phyloP scores from a whole-genome alignment of 768 basidiomycete genomes.

The Suillus placidus region DNA sequence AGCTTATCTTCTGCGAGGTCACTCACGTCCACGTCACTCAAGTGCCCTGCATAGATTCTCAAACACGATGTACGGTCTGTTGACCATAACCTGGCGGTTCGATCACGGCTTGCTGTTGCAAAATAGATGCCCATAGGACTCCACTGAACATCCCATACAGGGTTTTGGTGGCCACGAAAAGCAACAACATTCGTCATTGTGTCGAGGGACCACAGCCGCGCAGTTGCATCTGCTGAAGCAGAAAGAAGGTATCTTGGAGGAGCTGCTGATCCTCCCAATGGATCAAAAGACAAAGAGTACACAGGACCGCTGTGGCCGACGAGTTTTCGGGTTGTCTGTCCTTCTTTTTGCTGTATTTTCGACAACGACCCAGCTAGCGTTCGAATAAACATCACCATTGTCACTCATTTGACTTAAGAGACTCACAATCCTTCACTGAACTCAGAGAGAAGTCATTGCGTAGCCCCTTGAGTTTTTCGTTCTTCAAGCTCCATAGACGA shows the following conservation, averaged over 20 bases:
- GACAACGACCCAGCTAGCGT: slow-evolving; percentile 55
- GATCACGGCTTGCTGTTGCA: slow-evolving; percentile 91
- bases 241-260: slow-evolving; percentile 90
- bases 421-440: slow-evolving; percentile 71
- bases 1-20: slow-evolving; percentile 4
- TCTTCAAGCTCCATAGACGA: slow-evolving; percentile 92
- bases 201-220: slow-evolving; percentile 93
- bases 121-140: slow-evolving; percentile 99
- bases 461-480: slow-evolving; percentile 79
- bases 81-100: slow-evolving; percentile 95
- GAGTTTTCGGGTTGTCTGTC: slow-evolving; percentile 84
- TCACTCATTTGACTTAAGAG: neutral
- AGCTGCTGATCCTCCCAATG: slow-evolving; percentile 80
- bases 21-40: slow-evolving; percentile 96
- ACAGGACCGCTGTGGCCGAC: slow-evolving; percentile 97
- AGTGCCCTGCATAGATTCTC: slow-evolving; percentile 92
- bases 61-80: slow-evolving; percentile 87
- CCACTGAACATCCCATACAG: slow-evolving; percentile 99
- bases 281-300: slow-evolving; percentile 93
- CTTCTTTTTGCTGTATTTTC: slow-evolving; percentile 78
- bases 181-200: slow-evolving; percentile 93
- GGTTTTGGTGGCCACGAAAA: slow-evolving; percentile 95
- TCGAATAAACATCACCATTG: neutral
- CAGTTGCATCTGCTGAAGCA: slow-evolving; percentile 88
- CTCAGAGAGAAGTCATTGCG: slow-evolving; percentile 74